Evolutionary conservation across 164 flowering plant species (phyloP), one percentile per base, ranked within the genome.

Genomic region (Vitis amurensis): DNA sequence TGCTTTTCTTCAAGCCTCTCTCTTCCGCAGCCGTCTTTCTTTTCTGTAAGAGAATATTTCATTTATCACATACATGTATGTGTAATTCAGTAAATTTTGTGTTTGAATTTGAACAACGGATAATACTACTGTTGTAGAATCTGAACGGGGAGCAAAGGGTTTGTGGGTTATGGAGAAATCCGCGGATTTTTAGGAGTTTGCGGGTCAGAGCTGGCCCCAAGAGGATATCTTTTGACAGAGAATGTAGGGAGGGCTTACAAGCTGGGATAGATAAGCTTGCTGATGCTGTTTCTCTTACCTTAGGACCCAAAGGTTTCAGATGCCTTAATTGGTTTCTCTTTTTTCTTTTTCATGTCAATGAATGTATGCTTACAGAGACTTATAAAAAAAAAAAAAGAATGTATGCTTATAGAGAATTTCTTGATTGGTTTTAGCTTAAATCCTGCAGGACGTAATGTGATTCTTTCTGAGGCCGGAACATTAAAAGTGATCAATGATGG

Each of bases 221-320:
- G 85, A 90, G 70, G 76, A 83, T 95, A 58, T 77, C 81, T 60
- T 87, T 86, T 71, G 99, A 80, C 23, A 87, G 57, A 67, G 90
- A 87, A 9, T 84, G 98, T 74, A 83, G 96, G 75, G 76, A 82
- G 61, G 78, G 82, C 49, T 77, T 95, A 67, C 86, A 71, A 73
- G 83, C 89, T 68, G 99, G 99, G 11, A 83, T 95, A 11, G 86
- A 93, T 78, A 95, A 95, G 88, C 85, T 95, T 14, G 99, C 99
- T 67, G 99, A 95, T 87, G 96, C 93, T 75, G 99, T 95, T 76
- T 81, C 92, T 65, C 83, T 93, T 29, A 95, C 99, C 55, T 64
- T 95, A 50, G 99, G 99, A 50, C 99, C 99, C 8, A 93, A 74
- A 90, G 99, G 99, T 91, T 50, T 60, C 6, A 27, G 66, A 58